Evolutionary conservation across 2,329 filamentous ascomycete genomes (phyloP).

Genomic region (Cladophialophora chaetospira): DNA sequence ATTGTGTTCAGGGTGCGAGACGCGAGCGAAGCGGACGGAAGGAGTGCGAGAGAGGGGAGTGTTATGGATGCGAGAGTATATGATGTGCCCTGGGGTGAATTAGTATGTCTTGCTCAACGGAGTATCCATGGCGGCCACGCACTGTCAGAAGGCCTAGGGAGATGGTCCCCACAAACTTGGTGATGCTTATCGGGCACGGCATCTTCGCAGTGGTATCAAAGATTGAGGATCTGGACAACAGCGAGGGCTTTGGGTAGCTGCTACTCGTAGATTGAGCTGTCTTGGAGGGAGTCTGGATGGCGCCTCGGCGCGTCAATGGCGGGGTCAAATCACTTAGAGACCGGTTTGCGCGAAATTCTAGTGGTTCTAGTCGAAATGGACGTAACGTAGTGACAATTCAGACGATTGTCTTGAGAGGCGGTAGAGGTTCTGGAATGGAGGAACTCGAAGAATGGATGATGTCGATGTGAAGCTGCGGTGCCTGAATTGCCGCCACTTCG

Average conservation of each 20-base stretch:
- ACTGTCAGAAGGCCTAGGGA: constrained; percentile 87
- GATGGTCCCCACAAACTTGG: constrained; percentile 92
- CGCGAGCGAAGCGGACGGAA: constrained; percentile 73
- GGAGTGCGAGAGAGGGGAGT: constrained; percentile 76
- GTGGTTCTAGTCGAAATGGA: too few species aligned
- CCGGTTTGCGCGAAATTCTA: too few species aligned
- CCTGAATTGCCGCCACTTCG: not conserved
- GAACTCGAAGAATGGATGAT: not conserved
- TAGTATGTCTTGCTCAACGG: constrained; percentile 1
- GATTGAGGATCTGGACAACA: not conserved
- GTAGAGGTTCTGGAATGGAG: too few species aligned
- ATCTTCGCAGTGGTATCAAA: constrained; percentile 16
- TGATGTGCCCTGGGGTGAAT: constrained; percentile 70
- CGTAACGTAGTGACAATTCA: too few species aligned
- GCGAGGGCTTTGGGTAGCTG: not conserved
- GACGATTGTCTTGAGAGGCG: too few species aligned
- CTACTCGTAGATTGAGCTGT: not conserved
- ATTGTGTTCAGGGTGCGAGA: constrained; percentile 71
- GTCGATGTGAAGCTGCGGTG: constrained; percentile 8
- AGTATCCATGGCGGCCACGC: constrained; percentile 42
- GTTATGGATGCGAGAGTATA: constrained; percentile 78
- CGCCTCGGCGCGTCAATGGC: constrained; percentile 1
- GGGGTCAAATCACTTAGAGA: constrained; percentile 2
- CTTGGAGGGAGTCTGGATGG: not conserved
- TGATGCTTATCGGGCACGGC: constrained; percentile 66